phyloP scores from a whole-genome alignment of 2,329 filamentous ascomycete genomes.

The Scorias spongiosa region DNA sequence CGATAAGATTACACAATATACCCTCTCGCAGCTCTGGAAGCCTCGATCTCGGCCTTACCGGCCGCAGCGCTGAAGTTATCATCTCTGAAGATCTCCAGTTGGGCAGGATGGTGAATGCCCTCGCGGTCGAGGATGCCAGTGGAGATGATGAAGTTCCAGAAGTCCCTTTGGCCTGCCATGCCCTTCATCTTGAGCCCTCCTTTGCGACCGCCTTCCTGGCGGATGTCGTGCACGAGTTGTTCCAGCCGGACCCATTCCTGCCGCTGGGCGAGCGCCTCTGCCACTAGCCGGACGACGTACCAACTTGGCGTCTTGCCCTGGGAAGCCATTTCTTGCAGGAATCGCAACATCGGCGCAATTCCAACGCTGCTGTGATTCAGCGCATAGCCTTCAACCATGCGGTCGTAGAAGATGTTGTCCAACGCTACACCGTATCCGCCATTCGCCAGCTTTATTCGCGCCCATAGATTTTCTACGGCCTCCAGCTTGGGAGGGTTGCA shows the following conservation, averaged over 20 bases:
- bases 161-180: constrained; percentile 12
- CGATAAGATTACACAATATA: not conserved
- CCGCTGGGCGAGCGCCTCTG: constrained; percentile 22
- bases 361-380: constrained; percentile 29
- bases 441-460: constrained; percentile 25
- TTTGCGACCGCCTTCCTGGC: constrained; percentile 8
- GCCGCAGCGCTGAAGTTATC: not conserved
- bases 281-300: constrained; percentile 23
- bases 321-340: constrained; percentile 24
- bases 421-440: constrained; percentile 7
- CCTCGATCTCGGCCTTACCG: not conserved
- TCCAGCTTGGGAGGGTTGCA: constrained; percentile 36
- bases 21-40: not conserved
- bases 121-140: constrained; percentile 10
- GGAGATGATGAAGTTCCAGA: constrained; percentile 13
- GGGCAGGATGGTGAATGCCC: constrained; percentile 2
- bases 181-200: constrained; percentile 4
- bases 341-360: constrained; percentile 28
- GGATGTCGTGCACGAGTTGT: constrained; percentile 23
- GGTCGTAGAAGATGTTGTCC: constrained; percentile 52
- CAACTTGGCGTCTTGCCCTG: constrained; percentile 28
- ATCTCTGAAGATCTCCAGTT: not conserved
- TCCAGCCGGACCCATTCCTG: constrained; percentile 21
- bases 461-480: constrained; percentile 45
- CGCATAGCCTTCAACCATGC: constrained; percentile 53